Conservation (phyloP, 116 monocot species). For the Cymodocea nodosa region DNA sequence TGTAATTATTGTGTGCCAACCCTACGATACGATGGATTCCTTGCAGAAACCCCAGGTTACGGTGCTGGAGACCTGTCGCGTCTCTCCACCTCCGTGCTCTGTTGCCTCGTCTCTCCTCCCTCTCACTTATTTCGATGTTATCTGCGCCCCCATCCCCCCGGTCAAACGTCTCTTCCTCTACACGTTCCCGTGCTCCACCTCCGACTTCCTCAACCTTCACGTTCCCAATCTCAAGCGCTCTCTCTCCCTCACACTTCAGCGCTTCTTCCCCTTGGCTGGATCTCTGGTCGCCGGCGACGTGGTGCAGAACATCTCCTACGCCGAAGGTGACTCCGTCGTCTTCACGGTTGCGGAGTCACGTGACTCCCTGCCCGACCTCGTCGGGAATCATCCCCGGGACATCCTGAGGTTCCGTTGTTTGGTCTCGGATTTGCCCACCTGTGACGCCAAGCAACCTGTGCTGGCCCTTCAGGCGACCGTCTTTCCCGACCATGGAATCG, state of each 20-base stretch:
- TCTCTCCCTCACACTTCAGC: conserved; percentile 29
- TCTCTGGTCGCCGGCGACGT: conserved; percentile 4
- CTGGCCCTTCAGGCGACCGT: conserved; percentile 17
- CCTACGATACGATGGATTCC: not conserved
- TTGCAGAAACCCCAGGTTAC: not conserved
- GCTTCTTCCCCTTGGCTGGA: conserved; percentile 43
- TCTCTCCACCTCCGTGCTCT: conserved; percentile 22
- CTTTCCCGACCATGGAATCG: conserved; percentile 8
- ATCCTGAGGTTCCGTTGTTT: conserved; percentile 4
- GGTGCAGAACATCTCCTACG: conserved; percentile 7
- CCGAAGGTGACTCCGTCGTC: conserved; percentile 9
- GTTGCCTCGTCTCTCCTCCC: conserved; percentile 2
- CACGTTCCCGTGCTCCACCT: conserved; percentile 17
- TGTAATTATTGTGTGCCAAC: too few species aligned
- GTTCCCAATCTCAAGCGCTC: conserved; percentile 36
- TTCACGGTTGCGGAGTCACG: conserved; percentile 10
- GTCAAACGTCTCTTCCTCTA: conserved; percentile 49
- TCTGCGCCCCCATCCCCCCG: conserved; percentile 16
- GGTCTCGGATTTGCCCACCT: not conserved
- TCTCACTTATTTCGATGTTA: conserved; percentile 36
- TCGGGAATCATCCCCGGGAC: conserved; percentile 2
- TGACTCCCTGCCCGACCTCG: conserved; percentile 12
- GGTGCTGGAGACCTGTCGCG: conserved; percentile 15
- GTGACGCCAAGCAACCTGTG: not conserved
- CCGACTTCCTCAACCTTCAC: conserved; percentile 14